These are phyloP conservation scores for Mangifera indica DNA, from an alignment of 345 rosid genomes.

Conservation along the genomic window DNA sequence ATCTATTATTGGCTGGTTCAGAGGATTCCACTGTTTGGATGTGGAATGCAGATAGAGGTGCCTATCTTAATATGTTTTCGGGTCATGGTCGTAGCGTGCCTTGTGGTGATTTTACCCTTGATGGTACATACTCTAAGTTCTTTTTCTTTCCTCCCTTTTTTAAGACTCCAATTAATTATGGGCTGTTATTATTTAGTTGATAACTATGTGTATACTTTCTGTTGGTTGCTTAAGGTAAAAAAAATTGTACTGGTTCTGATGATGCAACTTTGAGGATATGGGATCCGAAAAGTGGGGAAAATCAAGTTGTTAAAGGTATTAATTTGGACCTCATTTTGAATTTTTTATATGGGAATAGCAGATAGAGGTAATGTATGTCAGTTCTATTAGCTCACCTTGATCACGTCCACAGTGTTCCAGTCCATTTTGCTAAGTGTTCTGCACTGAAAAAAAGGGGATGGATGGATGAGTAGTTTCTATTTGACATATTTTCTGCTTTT, in stretches of 20 bases:
- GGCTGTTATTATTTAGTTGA: background rate
- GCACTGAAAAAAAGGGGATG: background rate
- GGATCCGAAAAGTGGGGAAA: constrained; percentile 86
- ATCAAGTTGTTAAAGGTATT: constrained; percentile 69
- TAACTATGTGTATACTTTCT: constrained; percentile 3
- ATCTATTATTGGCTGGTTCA: constrained; percentile 80
- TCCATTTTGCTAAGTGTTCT: background rate
- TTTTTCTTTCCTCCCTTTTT: background rate
- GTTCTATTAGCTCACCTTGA: background rate
- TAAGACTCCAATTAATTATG: background rate
- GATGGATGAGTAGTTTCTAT: background rate
- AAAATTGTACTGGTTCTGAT: constrained; percentile 84
- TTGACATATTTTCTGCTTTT: no score
- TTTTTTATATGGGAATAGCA: background rate
- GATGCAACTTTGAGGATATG: constrained; percentile 87
- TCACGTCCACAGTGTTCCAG: background rate
- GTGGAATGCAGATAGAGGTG: constrained; percentile 94
- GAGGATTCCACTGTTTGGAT: constrained; percentile 81
- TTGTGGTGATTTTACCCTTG: constrained; percentile 94
- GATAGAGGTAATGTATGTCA: background rate
- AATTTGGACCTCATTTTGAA: constrained; percentile 8
- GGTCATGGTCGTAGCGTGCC: constrained; percentile 76
- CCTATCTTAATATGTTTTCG: constrained; percentile 62
- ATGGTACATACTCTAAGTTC: constrained; percentile 49
- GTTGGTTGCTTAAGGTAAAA: constrained; percentile 57